Percentiles rank a stretch among this genome's conserved stretches.
These are phyloP conservation scores for Dinochytrium kinnereticum DNA, from an alignment of 371 early-diverging fungal species.

Conservation along the genomic window DNA sequence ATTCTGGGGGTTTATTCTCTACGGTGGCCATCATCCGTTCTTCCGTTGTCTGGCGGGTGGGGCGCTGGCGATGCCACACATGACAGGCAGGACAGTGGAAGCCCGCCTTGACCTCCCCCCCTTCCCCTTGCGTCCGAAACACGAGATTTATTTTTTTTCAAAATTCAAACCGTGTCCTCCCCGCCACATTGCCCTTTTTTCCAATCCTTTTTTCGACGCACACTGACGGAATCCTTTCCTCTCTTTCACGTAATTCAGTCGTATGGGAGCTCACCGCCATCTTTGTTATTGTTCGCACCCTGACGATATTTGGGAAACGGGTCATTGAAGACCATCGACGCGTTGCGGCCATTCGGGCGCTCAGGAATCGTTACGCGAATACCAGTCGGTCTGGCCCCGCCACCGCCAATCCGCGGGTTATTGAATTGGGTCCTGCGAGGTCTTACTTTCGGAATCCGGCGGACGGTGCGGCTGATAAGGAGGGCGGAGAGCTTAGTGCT, in stretches of 20 bases:
- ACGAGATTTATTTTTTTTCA: not conserved
- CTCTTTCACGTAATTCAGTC: not conserved
- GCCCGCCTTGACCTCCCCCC: not conserved
- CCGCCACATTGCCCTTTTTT: no score
- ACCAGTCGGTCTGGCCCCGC: not conserved
- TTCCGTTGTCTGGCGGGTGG: no score
- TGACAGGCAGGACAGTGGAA: no score
- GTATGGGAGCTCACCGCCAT: not conserved
- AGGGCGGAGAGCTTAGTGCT: not conserved
- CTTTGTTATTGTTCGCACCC: not conserved
- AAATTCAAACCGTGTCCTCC: no score
- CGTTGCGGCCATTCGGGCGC: not conserved
- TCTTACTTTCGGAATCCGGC: not conserved
- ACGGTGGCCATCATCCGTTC: not conserved
- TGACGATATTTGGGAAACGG: not conserved
- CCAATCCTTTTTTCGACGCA: no score
- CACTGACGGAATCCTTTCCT: no score
- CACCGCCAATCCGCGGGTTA: not conserved
- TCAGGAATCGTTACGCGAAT: not conserved
- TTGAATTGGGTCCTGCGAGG: slow-evolving; percentile 3
- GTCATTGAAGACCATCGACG: slow-evolving; percentile 3
- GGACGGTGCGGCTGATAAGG: not conserved
- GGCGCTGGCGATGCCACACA: no score
- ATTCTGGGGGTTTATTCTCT: not conserved
- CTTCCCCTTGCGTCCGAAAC: not conserved